These are phyloP conservation scores for Cicer cuneatum DNA, from an alignment of 306 rosid genomes.

Conservation along the genomic window DNA sequence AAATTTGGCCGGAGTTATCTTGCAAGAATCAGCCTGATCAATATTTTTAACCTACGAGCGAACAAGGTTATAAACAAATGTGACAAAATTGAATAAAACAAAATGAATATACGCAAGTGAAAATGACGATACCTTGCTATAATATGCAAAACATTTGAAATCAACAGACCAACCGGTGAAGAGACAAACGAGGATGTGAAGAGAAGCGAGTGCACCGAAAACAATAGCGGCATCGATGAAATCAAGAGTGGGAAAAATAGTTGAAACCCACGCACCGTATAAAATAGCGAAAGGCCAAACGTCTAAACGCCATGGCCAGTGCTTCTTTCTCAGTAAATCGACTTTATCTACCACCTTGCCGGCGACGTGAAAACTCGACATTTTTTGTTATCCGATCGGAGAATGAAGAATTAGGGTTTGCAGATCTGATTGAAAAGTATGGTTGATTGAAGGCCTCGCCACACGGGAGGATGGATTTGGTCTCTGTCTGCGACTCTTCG, in stretches of 20 bases:
- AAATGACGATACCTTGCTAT: slow-evolving; percentile 60
- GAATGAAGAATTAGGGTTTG: slow-evolving; percentile 31
- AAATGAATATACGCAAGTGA: too few species aligned
- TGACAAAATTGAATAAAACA: neutral
- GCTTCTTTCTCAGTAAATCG: slow-evolving; percentile 78
- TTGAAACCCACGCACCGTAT: slow-evolving; percentile 61
- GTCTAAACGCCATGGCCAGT: slow-evolving; percentile 75
- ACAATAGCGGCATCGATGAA: slow-evolving; percentile 74
- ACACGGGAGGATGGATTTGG: slow-evolving; percentile 22
- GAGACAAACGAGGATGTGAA: slow-evolving; percentile 79
- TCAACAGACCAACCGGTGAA: slow-evolving; percentile 97
- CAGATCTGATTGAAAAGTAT: slow-evolving; percentile 34
- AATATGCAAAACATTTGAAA: slow-evolving; percentile 82
- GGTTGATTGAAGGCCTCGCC: slow-evolving; percentile 26
- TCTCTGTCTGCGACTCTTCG: slow-evolving; percentile 26
- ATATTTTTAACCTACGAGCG: slow-evolving; percentile 72
- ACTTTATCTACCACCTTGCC: slow-evolving; percentile 93
- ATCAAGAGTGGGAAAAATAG: slow-evolving; percentile 76
- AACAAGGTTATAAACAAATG: neutral
- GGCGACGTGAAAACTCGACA: slow-evolving; percentile 81
- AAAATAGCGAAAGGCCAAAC: slow-evolving; percentile 74
- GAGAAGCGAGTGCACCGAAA: slow-evolving; percentile 64
- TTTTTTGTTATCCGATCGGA: neutral
- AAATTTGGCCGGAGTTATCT: slow-evolving; percentile 87
- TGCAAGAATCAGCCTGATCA: slow-evolving; percentile 82